phyloP scores from a whole-genome alignment of 495 filamentous ascomycete genomes.

The Chaetomium fimeti region DNA sequence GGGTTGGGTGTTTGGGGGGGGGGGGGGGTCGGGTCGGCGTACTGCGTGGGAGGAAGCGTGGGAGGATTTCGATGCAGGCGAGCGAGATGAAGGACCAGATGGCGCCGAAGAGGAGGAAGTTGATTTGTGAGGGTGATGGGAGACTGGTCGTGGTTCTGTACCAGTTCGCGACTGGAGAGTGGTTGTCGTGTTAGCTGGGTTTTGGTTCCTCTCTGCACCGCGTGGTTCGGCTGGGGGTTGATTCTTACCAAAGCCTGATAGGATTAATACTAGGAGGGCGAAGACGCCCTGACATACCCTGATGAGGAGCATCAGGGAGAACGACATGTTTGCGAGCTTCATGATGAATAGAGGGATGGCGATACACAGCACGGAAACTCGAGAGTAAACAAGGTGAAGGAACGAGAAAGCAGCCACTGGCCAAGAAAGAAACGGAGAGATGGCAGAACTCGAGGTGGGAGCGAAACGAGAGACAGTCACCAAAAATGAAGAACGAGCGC shows the following conservation, averaged over 20 bases:
- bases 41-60: slow-evolving; percentile 51
- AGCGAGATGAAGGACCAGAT: slow-evolving; percentile 66
- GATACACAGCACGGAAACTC: slow-evolving; percentile 8
- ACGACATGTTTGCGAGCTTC: slow-evolving; percentile 23
- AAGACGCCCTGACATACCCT: slow-evolving; percentile 58
- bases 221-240: neutral
- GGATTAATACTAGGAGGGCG: slow-evolving; percentile 62
- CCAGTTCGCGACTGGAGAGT: slow-evolving; percentile 48
- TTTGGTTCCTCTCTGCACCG: neutral
- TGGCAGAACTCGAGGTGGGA: neutral
- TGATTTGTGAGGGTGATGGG: slow-evolving; percentile 57
- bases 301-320: slow-evolving; percentile 34
- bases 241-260: slow-evolving; percentile 67
- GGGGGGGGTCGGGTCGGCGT: slow-evolving; percentile 14
- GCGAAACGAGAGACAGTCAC: slow-evolving; percentile 10
- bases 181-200: slow-evolving; percentile 20
- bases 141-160: slow-evolving; percentile 49
- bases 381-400: neutral
- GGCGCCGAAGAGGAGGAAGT: slow-evolving; percentile 69
- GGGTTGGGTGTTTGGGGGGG: neutral
- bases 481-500: neutral
- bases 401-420: neutral
- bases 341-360: neutral
- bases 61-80: slow-evolving; percentile 62
- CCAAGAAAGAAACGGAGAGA: slow-evolving; percentile 16